These are phyloP conservation scores for Phytophthora pluvialis DNA, from an alignment of 352 stramenopile genomes.

Conservation along the genomic window DNA sequence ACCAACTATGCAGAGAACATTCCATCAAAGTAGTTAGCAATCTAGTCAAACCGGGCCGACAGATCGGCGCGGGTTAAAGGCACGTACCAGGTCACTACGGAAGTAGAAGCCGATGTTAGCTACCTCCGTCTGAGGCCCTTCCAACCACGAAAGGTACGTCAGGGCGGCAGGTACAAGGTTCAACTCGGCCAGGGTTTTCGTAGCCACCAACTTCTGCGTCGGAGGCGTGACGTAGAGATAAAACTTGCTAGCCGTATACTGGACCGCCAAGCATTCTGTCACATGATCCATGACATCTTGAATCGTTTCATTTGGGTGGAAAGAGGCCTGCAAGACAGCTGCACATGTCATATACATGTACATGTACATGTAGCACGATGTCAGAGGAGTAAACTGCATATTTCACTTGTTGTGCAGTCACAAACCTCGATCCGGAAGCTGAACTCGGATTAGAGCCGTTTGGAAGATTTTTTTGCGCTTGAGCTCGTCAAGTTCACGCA, in stretches of 20 bases:
- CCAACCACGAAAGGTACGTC: constrained; percentile 78
- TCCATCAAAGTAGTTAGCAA: constrained; percentile 13
- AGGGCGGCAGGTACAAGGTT: constrained; percentile 81
- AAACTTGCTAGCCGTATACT: constrained; percentile 44
- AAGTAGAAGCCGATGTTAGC: constrained; percentile 59
- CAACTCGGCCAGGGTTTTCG: constrained; percentile 70
- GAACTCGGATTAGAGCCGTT: constrained; percentile 75
- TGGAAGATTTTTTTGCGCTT: constrained; percentile 87
- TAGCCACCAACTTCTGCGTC: constrained; percentile 59
- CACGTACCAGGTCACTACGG: constrained; percentile 59
- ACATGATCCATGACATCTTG: constrained; percentile 77
- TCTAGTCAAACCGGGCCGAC: not conserved
- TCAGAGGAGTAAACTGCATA: constrained; percentile 2
- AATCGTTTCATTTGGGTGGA: constrained; percentile 84
- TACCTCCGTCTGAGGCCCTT: constrained; percentile 28
- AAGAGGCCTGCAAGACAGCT: constrained; percentile 84
- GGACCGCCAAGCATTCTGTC: constrained; percentile 47
- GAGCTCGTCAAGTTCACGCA: constrained; percentile 88
- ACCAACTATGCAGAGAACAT: constrained; percentile 43
- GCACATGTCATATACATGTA: too few species aligned
- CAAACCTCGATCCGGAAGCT: constrained; percentile 85
- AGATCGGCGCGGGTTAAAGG: too few species aligned
- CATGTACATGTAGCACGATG: not conserved
- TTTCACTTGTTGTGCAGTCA: constrained; percentile 1
- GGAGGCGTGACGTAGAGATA: constrained; percentile 86